Base-by-base conservation (phyloP, 108 stramenopile species). In the Parietichytrium sp. region DNA sequence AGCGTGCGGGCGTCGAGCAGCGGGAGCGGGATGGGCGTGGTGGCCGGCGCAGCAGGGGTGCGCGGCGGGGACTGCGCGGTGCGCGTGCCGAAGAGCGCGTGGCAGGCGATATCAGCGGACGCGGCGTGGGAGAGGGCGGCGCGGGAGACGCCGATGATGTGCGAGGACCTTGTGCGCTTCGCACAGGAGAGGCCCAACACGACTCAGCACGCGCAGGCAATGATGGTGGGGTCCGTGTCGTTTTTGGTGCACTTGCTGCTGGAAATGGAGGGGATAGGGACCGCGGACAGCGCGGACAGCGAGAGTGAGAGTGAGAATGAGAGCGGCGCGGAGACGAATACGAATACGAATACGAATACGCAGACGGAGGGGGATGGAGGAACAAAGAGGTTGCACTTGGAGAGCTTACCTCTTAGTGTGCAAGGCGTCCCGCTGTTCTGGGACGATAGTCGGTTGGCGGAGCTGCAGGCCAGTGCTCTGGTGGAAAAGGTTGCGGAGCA, bases 101-200 rank as follows among this genome's bases (percentile, higher is more conserved):
- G 61, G 61, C 29, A 42, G 15, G 38, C 61, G 23, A 33, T 72
- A 8, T 72, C 61, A 10, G 61, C 61, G 20, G 61, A 72, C 42
- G 61, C 36, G 61, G 61, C 61, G 15, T 72, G 45, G 23, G 61
- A 45, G 38, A 33, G 45, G 61, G 38, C 45, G 38, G 10, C 20
- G 13, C 38, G 45, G 10, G 45, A 38, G 42, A 10, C 36, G 15
- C 61, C 61, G 20, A 42, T 42, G 42, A n/a, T 72, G 8, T 38
- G 36, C 38, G 61, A 72, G 20, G 61, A 72, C 20, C 8, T 72
- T 7, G 45, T 72, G 6, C n/a, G 20, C 61, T 72, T 72, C 42
- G 61, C 61, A 25, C 61, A 27, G 33, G 10, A n/a, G 42, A 33
- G 45, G 61, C 38, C 36, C 20, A 72, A 45, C 20, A n/a, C 61